Evolutionary conservation across 2,329 filamentous ascomycete species (phyloP), one percentile per base, ranked within the genome.

Genomic region (Lithohypha guttulata): DNA sequence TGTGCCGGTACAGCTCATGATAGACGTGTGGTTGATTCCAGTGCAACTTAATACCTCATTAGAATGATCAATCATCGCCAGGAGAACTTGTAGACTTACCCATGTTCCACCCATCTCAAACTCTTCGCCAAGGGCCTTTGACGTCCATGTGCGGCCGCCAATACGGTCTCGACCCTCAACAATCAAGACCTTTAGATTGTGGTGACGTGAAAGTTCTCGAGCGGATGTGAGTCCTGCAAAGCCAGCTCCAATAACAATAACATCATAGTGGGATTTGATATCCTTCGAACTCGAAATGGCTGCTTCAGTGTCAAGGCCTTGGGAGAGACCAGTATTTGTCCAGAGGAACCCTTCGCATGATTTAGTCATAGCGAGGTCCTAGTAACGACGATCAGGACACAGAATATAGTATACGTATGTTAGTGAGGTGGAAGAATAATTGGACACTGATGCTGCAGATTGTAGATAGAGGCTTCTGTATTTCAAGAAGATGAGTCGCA

Each of bases 101-200:
- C 61, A 65, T 0, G 62, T 64, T 0, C 62, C 62, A 7, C 62
- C 62, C 58, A 65, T 63, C 35, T 65, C 63, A 26, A 60, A 54
- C 0, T 57, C 53, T 10, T 54, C 54, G 0, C 59, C 58, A 1
- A 58, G 14, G n/a, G 50, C 49, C 6, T 53, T 47, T 0, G 59
- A 56, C 0, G 58, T 61, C 61, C 60, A 65, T 28, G 60, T 63
- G 4, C 61, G 55, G 2, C 62, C 62, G 3, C 61, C 62, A n/a
- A 65, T 60, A 2, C 62, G 59, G 39, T 65, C 61, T 0, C 62
- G 56, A 3, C 55, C 63, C 42, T 65, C 61, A 0, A 64, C 30
- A 2, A 62, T 43, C 1, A 63, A 44, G 1, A 61, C 55, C 6
- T 42, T 39, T 9, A 30, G 28, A 2, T 32, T 6, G 15, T 48